phyloP scores from a whole-genome alignment of 2,329 filamentous ascomycete species.

The Epichloe amarillans region DNA sequence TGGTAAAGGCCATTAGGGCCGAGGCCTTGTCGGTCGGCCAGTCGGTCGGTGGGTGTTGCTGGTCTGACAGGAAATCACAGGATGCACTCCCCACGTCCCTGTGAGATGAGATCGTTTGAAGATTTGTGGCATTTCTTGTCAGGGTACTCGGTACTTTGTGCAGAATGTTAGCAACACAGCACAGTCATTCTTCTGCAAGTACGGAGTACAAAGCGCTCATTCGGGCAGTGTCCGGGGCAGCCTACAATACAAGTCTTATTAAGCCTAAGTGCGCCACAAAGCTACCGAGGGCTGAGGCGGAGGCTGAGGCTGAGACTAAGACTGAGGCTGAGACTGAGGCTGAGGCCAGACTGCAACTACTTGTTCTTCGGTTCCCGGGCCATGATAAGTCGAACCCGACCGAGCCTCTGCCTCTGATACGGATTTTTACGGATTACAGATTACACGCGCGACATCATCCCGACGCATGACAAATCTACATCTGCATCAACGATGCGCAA shows the following conservation, averaged over 20 bases:
- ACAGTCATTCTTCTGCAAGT: not conserved
- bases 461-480: not conserved
- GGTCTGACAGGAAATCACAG: no score
- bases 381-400: no score
- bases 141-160: not conserved
- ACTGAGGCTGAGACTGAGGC: no score
- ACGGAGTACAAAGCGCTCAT: not conserved
- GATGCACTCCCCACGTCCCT: no score
- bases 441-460: not conserved
- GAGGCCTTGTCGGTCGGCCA: not conserved
- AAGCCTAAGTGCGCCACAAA: not conserved
- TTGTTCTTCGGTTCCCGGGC: not conserved
- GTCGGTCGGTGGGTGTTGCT: not conserved
- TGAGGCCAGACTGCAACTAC: not conserved
- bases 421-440: no score
- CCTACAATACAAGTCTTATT: no score
- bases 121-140: no score
- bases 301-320: no score
- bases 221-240: not conserved
- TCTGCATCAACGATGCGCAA: constrained; percentile 2
- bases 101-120: no score
- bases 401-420: no score
- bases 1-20: not conserved
- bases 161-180: not conserved
- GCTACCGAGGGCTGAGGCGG: not conserved